Evolutionary conservation across 176 grass and related monocot genomes (phyloP).

Genomic region (Oryza officinalis): DNA sequence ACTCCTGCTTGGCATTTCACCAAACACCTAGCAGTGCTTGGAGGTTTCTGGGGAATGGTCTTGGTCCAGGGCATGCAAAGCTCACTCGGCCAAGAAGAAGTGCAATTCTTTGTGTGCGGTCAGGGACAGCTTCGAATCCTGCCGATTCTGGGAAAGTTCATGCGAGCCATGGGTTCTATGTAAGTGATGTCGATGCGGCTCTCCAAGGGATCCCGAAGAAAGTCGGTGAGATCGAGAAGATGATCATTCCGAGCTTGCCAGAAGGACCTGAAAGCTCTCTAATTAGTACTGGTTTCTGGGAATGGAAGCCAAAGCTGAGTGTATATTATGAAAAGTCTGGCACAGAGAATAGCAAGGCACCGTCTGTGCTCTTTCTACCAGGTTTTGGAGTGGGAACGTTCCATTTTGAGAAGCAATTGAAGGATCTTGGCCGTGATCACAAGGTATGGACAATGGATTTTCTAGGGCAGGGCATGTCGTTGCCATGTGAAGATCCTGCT

Average conservation of each 20-base stretch:
- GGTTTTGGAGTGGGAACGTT: conserved; percentile 90
- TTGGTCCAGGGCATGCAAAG: conserved; percentile 29
- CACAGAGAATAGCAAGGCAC: conserved; percentile 61
- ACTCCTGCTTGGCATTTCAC: conserved; percentile 56
- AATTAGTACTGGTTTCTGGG: conserved; percentile 84
- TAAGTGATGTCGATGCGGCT: conserved; percentile 49
- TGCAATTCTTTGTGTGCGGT: conserved; percentile 37
- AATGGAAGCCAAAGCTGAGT: conserved; percentile 84
- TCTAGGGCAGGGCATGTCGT: conserved; percentile 83
- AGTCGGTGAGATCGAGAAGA: conserved; percentile 31
- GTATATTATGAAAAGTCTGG: conserved; percentile 91
- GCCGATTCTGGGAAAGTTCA: conserved; percentile 29
- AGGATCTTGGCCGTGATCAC: conserved; percentile 76
- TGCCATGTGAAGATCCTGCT: conserved; percentile 83
- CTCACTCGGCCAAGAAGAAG: conserved; percentile 36
- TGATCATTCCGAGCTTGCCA: conserved; percentile 69
- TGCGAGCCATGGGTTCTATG: conserved; percentile 35
- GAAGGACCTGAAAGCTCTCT: conserved; percentile 53
- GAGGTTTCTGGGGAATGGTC: conserved; percentile 38
- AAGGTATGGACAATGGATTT: conserved; percentile 98
- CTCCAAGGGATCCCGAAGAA: conserved; percentile 51
- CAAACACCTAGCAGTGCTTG: conserved; percentile 43
- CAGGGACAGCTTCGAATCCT: conserved; percentile 16
- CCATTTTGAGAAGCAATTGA: conserved; percentile 94
- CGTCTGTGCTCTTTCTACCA: conserved; percentile 86